A percentile compares a stretch with the other conserved stretches of the same genome.
phyloP scores from a whole-genome alignment of 2,329 filamentous ascomycete species.

The Lojkania enalia region DNA sequence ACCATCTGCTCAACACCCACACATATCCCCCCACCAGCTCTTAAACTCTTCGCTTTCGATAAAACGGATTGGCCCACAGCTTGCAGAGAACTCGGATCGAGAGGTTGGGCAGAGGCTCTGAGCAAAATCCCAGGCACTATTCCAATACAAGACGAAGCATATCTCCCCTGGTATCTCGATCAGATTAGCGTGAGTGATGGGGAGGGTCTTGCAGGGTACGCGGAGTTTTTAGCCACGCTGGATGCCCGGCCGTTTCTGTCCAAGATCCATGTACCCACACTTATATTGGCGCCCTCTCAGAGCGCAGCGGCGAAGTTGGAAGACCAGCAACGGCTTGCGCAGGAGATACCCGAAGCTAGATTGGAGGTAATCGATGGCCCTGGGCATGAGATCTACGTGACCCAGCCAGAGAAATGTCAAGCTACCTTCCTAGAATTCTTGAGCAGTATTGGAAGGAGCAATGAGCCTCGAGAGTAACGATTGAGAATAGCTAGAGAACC shows the following conservation, averaged over 20 bases:
- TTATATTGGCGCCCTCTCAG: slow-evolving; percentile 39
- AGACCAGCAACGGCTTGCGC: slow-evolving; percentile 28
- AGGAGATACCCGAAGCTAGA: slow-evolving; percentile 20
- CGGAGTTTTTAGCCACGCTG: slow-evolving; percentile 36
- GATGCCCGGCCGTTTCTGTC: slow-evolving; percentile 35
- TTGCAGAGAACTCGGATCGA: slow-evolving; percentile 33
- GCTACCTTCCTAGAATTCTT: slow-evolving; percentile 43
- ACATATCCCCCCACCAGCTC: slow-evolving; percentile 29
- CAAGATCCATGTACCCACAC: slow-evolving; percentile 33
- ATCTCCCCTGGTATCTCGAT: slow-evolving; percentile 39
- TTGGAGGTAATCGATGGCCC: slow-evolving; percentile 32
- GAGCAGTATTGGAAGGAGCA: too few species aligned
- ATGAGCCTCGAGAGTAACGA: too few species aligned
- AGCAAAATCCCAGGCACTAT: slow-evolving; percentile 36
- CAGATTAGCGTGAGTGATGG: slow-evolving; percentile 29
- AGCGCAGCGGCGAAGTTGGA: slow-evolving; percentile 38
- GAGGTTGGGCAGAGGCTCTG: slow-evolving; percentile 38
- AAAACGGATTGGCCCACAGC: slow-evolving; percentile 32
- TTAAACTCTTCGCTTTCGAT: slow-evolving; percentile 37
- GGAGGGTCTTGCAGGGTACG: slow-evolving; percentile 41
- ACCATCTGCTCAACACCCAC: slow-evolving; percentile 40
- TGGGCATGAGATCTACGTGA: slow-evolving; percentile 45
- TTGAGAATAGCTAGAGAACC: too few species aligned
- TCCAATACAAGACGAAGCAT: slow-evolving; percentile 28
- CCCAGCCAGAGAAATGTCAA: slow-evolving; percentile 32